phyloP scores from a whole-genome alignment of 441 rosid genomes.

The Erysimum pusillum region DNA sequence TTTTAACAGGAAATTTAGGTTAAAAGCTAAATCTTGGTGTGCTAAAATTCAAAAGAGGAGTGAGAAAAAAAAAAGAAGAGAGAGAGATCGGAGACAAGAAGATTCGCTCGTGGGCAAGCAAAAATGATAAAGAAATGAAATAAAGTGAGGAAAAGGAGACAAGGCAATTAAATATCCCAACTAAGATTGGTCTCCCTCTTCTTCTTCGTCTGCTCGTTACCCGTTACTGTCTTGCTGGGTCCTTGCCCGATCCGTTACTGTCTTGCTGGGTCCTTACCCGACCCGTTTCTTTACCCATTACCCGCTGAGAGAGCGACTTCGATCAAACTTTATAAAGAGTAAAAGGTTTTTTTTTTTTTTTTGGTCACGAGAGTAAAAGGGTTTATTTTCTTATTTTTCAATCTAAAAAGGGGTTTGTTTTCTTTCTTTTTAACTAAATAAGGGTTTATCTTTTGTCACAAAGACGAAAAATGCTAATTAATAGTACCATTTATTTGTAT shows the following conservation, averaged over 20 bases:
- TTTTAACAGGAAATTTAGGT: conserved; percentile 12
- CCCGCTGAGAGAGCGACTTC: conserved; percentile 16
- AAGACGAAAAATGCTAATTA: conserved; percentile 28
- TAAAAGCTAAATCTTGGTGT: conserved; percentile 38
- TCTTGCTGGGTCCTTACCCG: conserved; percentile 40
- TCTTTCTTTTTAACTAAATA: conserved; percentile 7
- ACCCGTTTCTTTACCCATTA: conserved; percentile 39
- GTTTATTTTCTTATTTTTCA: conserved; percentile 32
- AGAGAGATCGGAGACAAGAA: conserved; percentile 46
- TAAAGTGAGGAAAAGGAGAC: conserved; percentile 46
- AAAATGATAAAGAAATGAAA: conserved; percentile 42
- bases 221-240: conserved; percentile 43
- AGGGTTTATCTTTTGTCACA: conserved; percentile 32
- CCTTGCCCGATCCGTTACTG: conserved; percentile 43
- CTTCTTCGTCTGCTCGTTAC: conserved; percentile 42
- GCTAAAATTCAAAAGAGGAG: conserved; percentile 13
- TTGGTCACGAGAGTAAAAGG: conserved; percentile 10
- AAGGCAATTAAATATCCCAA: conserved; percentile 45
- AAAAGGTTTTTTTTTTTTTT: conserved; percentile 35
- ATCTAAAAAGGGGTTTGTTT: conserved; percentile 26
- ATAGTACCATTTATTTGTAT: conserved; percentile 4
- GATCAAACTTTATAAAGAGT: conserved; percentile 14
- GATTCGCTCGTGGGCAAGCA: conserved; percentile 51
- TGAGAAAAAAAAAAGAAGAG: conserved; percentile 28
- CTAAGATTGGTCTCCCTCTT: conserved; percentile 47